Base-by-base conservation (phyloP, 176 grass and related monocot genomes). In the Musa schizocarpa region DNA sequence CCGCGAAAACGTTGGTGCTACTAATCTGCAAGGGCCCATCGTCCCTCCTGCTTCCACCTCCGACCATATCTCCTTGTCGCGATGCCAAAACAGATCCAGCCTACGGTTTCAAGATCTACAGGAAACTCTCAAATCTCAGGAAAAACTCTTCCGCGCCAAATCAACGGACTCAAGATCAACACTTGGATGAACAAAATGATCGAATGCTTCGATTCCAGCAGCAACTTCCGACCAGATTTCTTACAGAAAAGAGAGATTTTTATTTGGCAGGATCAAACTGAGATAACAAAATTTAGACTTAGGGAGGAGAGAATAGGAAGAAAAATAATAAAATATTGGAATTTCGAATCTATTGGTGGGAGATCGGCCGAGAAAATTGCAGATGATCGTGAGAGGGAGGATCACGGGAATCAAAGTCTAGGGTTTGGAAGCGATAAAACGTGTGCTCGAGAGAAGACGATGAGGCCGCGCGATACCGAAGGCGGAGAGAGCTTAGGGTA, bases 11-110 rank as follows among this genome's bases (percentile, higher is more conserved):
- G 73, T 75, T 75, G 25, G 25, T 75, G 73, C 73, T 75, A 16
- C 55, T 58, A 24, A 75, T 75, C 25, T 75, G 61, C 73, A 75
- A 43, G 26, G 73, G 73, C 8, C 73, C 73, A 59, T 75, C 73
- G 54, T 75, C 73, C 54, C 54, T 75, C 24, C 73, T 58, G 73
- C 73, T 75, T 34, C 73, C 73, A 19, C 73, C 73, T 59, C 73
- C 73, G 68, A 70, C 68, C 68, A 70, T 70, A 5, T 70, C 68
- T 70, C 16, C 13, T 48, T 52, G 9, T 51, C 34, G 14, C 16
- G 8, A 17, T 48, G 51, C 68, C 68, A 51, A 70, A 48, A 52
- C 25, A 70, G 48, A 70, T 70, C 68, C 68, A 70, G 68, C 68
- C 48, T 70, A 17, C 65, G 26, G 25, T 14, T 43, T 8, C 22